phyloP scores from a whole-genome alignment of 306 rosid genomes.

The Prunus mongolica region DNA sequence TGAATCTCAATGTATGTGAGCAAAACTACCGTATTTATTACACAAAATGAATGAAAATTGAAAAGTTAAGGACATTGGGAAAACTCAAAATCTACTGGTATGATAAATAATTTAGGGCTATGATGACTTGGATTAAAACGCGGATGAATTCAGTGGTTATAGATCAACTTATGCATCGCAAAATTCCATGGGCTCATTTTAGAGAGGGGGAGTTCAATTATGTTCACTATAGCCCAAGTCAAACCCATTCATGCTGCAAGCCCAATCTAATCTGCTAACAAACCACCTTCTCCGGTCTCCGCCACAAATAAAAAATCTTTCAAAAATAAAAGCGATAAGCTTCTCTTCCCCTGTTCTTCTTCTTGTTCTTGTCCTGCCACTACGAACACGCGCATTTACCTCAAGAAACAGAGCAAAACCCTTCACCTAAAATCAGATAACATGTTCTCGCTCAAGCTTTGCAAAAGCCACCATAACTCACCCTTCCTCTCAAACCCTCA shows the following conservation, averaged over 20 bases:
- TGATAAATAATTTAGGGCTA: no score
- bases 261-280: not conserved
- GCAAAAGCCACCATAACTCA: slow-evolving; percentile 28
- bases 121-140: no score
- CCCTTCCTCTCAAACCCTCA: slow-evolving; percentile 20
- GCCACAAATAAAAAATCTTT: slow-evolving; percentile 5
- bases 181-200: not conserved
- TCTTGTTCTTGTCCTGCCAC: not conserved
- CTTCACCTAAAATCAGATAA: not conserved
- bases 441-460: slow-evolving; percentile 45
- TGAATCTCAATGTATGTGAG: no score
- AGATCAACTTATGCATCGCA: no score
- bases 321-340: slow-evolving; percentile 11
- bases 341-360: not conserved
- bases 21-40: no score
- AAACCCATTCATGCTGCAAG: no score
- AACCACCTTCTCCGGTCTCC: not conserved
- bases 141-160: no score
- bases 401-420: not conserved
- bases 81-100: no score
- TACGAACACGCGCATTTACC: not conserved
- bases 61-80: no score
- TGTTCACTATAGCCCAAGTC: not conserved
- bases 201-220: not conserved
- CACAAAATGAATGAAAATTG: no score